Base-by-base conservation (phyloP, 2,329 filamentous ascomycete genomes). In the Purpureocillium lavendulum region DNA sequence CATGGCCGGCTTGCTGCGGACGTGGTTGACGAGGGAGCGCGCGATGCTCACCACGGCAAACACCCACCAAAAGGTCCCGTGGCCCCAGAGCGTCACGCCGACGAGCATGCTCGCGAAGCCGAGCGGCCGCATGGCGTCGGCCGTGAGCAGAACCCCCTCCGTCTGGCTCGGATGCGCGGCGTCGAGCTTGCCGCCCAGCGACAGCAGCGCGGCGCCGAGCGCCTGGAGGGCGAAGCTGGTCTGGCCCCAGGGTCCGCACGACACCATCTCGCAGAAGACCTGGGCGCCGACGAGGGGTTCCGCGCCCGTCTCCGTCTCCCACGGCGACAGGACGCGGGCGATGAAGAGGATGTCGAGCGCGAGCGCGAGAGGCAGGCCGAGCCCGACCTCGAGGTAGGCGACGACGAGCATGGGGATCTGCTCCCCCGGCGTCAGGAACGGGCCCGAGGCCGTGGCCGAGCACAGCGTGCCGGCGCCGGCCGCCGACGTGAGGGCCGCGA, bases 31-130 rank as follows among this genome's bases (percentile, higher is more conserved):
- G 53, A 51, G 33, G 30, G 6, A 55, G 30, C 7, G 24, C 13
- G 26, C 30, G 13, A 62, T 60, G 37, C 59, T 57, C 30, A 59
- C 42, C 7, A 62, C 46, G 2, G 61, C 60, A 41, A 67, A 61
- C n/a, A 49, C 42, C 58, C 61, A 63, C 64, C 63, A 68, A 30
- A 67, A 64, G 4, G 59, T 56, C 1, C 54, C 60, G 34, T 60
- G 57, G 0, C 64, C 65, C 56, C 61, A 65, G n/a, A 52, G 48
- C 13, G 65, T 33, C 24, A 69, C 38, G 0, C 61, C 64, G 0
- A 52, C 45, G 24, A 67, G 57, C 29, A 61, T 53, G 30, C 64
- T 66, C 4, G 50, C 43, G 15, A 51, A 53, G 0, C 50, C 57
- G 7, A 67, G 47, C 1, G 54, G 45, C 1, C 30, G 40, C 0